phyloP scores from a whole-genome alignment of 805 yeast species.

The Candida piceae region DNA sequence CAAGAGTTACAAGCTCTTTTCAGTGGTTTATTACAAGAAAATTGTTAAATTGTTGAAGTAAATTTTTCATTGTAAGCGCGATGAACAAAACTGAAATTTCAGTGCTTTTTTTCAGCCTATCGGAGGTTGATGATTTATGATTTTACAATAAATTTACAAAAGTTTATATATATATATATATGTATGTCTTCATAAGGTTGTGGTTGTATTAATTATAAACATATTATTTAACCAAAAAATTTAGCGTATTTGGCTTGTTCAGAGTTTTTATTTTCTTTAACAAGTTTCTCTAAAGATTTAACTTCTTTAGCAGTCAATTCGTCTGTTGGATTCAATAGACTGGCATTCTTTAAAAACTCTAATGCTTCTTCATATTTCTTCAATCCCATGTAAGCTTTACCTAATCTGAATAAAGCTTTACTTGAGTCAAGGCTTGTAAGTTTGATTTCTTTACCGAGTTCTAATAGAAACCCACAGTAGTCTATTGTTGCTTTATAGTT shows the following conservation, averaged over 20 bases:
- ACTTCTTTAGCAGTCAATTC: slow-evolving; percentile 41
- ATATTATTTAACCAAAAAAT: slow-evolving; percentile 49
- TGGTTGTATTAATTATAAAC: too few species aligned
- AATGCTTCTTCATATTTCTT: slow-evolving; percentile 48
- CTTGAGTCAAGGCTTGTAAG: slow-evolving; percentile 21
- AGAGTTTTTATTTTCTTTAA: slow-evolving; percentile 40
- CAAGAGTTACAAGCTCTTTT: too few species aligned
- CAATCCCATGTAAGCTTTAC: slow-evolving; percentile 31
- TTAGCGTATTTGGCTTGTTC: slow-evolving; percentile 56
- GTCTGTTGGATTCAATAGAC: slow-evolving; percentile 42
- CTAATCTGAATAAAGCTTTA: slow-evolving; percentile 26
- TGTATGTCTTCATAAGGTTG: background rate
- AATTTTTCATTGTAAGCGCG: too few species aligned
- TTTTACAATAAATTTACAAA: too few species aligned
- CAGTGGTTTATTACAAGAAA: too few species aligned
- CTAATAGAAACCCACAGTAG: slow-evolving; percentile 54
- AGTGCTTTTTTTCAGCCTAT: too few species aligned
- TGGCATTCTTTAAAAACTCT: slow-evolving; percentile 40
- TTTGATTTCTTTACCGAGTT: slow-evolving; percentile 32
- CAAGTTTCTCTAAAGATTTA: slow-evolving; percentile 33
- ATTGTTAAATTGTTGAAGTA: too few species aligned
- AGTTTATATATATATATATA: too few species aligned
- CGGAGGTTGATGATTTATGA: too few species aligned
- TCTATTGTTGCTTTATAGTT: slow-evolving; percentile 46
- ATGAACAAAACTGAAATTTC: too few species aligned